phyloP scores from a whole-genome alignment of 441 rosid species.

The Gossypium gossypioides region DNA sequence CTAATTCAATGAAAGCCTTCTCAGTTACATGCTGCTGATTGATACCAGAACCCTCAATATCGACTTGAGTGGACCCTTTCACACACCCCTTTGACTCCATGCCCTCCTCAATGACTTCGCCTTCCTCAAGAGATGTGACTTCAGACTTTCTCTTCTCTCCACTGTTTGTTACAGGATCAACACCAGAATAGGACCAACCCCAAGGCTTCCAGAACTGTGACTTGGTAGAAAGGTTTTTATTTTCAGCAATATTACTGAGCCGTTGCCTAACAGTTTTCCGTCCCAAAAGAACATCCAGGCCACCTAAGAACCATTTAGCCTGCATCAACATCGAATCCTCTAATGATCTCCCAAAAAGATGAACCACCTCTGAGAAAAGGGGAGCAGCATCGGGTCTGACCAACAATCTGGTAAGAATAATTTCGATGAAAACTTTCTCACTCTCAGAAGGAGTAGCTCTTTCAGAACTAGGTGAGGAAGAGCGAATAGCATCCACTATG shows the following conservation, averaged over 20 bases:
- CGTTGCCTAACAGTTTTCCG: conserved; percentile 85
- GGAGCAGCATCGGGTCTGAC: conserved; percentile 98
- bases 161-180: conserved; percentile 33
- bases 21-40: conserved; percentile 58
- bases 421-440: conserved; percentile 76
- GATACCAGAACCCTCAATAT: conserved; percentile 33
- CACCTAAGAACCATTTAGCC: conserved; percentile 86
- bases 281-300: conserved; percentile 82
- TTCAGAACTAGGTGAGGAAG: conserved; percentile 59
- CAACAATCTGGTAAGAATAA: conserved; percentile 86
- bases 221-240: conserved; percentile 62
- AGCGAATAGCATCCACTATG: conserved; percentile 63
- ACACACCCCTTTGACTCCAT: conserved; percentile 38
- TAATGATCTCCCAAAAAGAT: conserved; percentile 85
- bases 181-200: conserved; percentile 68
- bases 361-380: conserved; percentile 88
- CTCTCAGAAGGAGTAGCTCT: conserved; percentile 75
- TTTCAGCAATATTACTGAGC: conserved; percentile 68
- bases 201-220: conserved; percentile 84
- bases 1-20: conserved; percentile 78
- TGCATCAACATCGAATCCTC: conserved; percentile 88
- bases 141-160: conserved; percentile 65
- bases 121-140: conserved; percentile 64
- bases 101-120: conserved; percentile 81
- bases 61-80: conserved; percentile 37